Base-by-base conservation (phyloP, 1,284 basidiomycete species). In the Pascua sp. region DNA sequence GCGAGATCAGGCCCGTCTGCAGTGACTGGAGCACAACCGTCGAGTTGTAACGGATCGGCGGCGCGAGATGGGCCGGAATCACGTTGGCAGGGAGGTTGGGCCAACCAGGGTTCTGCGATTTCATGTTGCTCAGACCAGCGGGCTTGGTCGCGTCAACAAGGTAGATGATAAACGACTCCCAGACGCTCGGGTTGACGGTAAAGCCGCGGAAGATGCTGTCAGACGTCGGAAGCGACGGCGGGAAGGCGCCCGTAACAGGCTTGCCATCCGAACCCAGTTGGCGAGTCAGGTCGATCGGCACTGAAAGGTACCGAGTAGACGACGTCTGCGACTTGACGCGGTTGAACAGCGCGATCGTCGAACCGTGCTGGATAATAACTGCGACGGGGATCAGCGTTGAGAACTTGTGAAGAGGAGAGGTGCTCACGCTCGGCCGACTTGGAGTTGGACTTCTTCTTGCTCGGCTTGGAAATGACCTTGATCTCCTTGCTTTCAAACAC, bases 321-420 rank as follows among this genome's bases (percentile, higher is more conserved):
- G 90, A 89, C 2, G 89, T 92, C 79, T 92, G 94, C 1, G 92
- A 92, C 53, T 92, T 86, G 63, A 95, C 80, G 16, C 95, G 88
- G 75, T 97, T 94, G 83, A 95, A 98, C 49, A 97, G 79, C 4
- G 93, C 94, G 56, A 98, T 89, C 2, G 92, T 93, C 11, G 92
- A 91, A 32, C 94, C 95, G 77, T 98, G 94, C 75, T 90, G 89
- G 75, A 98, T 91, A 73, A 91, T 91, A 58, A 95, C 91, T 91
- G 71, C 53, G 49, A 47, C 42, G 36, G 48, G 49, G 10, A 16
- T 39, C 39, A 42, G 17, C 24, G 24, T 32, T 32, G 18, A 5
- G 39, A 11, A 11, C 43, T 57, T 53, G 59, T 42, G 43, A 61
- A 16, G 54, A 59, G 59, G 13, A 44, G 43, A 60, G 24, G 7